Conservation (phyloP, 129 eudicot genomes). For the Artemisia annua region DNA sequence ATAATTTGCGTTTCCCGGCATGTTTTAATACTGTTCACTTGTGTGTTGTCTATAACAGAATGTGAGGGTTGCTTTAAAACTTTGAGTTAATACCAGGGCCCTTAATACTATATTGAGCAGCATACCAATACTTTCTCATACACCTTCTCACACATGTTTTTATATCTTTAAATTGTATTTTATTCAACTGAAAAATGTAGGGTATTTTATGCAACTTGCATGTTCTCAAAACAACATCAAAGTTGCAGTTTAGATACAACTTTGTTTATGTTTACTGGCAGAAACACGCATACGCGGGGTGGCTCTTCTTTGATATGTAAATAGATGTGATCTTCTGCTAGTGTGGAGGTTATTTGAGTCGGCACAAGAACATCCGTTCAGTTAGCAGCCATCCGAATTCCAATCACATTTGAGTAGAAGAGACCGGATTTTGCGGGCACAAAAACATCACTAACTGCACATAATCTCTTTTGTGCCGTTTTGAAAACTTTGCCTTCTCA, state of each 20-base stretch:
- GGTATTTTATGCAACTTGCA: no score
- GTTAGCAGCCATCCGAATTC: conserved; percentile 53
- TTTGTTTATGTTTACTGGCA: conserved; percentile 34
- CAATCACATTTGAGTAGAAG: conserved; percentile 62
- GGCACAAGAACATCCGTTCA: conserved; percentile 54
- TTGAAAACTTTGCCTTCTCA: conserved; percentile 29
- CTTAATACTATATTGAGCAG: no score
- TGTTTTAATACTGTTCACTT: no score
- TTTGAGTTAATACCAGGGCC: no score
- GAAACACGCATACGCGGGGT: conserved; percentile 62
- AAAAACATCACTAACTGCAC: conserved; percentile 58
- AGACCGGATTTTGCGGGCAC: conserved; percentile 51
- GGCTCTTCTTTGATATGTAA: conserved; percentile 52
- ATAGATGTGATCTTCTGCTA: conserved; percentile 42
- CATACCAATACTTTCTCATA: no score
- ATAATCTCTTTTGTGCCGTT: conserved; percentile 40
- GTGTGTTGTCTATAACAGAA: no score
- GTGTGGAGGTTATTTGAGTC: conserved; percentile 32
- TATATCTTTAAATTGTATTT: no score
- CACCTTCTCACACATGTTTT: no score
- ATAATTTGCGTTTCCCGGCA: no score
- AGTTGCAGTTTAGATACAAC: conserved; percentile 7
- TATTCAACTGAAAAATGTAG: no score
- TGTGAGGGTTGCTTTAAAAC: no score
- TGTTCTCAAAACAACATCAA: no score